These are phyloP conservation scores for Cryomyces minteri DNA, from an alignment of 495 filamentous ascomycete species.

Conservation along the genomic window DNA sequence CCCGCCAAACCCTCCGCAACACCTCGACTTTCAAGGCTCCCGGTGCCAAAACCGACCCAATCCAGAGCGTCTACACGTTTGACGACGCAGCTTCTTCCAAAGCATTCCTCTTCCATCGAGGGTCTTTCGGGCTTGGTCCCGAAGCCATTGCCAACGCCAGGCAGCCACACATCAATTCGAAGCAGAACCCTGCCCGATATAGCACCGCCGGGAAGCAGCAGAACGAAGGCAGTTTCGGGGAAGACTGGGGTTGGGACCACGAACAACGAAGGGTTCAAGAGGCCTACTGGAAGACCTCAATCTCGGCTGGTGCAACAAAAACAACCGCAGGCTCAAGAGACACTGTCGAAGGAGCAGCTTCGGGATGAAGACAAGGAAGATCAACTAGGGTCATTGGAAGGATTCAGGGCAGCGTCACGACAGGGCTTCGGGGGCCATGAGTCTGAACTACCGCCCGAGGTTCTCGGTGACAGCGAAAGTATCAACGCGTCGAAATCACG, in stretches of 20 bases:
- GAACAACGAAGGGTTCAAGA: constrained; percentile 5
- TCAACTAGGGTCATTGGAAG: constrained; percentile 10
- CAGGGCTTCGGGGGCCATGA: constrained; percentile 11
- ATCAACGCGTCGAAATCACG: constrained; percentile 6
- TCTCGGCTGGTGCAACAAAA: constrained; percentile 2
- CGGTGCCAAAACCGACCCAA: constrained; percentile 8
- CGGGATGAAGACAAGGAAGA: constrained; percentile 8
- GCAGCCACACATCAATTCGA: background rate
- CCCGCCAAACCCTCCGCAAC: constrained; percentile 11
- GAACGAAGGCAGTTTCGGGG: background rate
- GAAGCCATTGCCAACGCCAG: background rate
- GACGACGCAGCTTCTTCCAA: constrained; percentile 2
- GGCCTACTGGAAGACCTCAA: constrained; percentile 10
- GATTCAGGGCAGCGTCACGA: constrained; percentile 11
- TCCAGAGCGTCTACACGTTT: no score
- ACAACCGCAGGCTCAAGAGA: background rate
- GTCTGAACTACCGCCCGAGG: constrained; percentile 5
- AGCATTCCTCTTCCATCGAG: constrained; percentile 2
- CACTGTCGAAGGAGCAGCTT: background rate
- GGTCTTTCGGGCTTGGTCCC: background rate
- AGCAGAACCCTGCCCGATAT: background rate
- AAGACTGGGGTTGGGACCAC: background rate
- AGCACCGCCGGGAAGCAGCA: constrained; percentile 1
- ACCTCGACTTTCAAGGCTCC: constrained; percentile 16
- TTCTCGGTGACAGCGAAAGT: constrained; percentile 1